Base-by-base conservation (phyloP, 164 flowering plant genomes). In the Chloranthus sessilifolius region DNA sequence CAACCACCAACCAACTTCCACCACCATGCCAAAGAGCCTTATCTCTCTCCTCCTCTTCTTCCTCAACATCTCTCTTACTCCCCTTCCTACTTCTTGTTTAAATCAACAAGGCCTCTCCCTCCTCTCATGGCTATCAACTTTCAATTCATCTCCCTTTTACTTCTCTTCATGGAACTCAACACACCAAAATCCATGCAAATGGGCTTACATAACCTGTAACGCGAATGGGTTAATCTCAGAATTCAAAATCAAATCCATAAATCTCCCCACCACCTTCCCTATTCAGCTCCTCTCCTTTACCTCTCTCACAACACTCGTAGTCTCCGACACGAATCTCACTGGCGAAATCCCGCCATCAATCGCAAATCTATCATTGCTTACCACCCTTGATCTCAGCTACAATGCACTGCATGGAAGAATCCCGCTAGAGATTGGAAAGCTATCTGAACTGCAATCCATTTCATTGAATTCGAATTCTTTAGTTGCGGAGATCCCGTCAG, bases 51-150 rank as follows among this genome's bases (percentile, higher is more conserved):
- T 44, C 5, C 48, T 44, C 33, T 26, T 52, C 27, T 17, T 52
- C 34, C 43, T 52, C 46, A 24, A 10, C 19, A 8, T 52, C 47
- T 17, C 56, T 27, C 20, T 40, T 25, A 7, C 14, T 28, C n/a
- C n/a, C n/a, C 47, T 29, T 5, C 56, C 56, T 25, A 29, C 41
- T 7, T 38, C 47, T 30, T 17, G 47, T 3, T 15, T 43, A 2
- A 53, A 53, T 23, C 39, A 43, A 28, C 48, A 53, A 42, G 58
- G 46, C 31, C 56, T 17, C 7, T 30, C 58, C 46, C 67, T 81
- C 3, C 73, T 76, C 26, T 78, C 82, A 62, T 81, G 88, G 88
- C 80, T 76, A 44, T 70, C 77, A 20, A 68, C 74, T 29, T 65
- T 76, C 61, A 74, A 71, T 38, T 61, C 74, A 8, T 63, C 82